Percentiles rank a stretch among this genome's conserved stretches.
Evolutionary conservation across 371 early-diverging fungal species (phyloP).

Genomic region (Actinomucor elegans): DNA sequence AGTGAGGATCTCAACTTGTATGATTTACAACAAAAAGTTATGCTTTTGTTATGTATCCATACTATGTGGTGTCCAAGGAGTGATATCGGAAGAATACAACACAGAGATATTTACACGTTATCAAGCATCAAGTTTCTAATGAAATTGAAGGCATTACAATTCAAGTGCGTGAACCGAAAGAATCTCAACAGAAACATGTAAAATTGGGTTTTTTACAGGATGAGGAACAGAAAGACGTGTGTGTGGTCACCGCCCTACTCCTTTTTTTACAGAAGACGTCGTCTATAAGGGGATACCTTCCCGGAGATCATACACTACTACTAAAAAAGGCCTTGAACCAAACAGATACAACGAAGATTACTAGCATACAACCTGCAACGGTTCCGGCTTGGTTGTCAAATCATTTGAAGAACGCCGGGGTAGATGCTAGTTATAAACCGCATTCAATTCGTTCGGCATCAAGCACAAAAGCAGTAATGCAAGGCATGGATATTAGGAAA

Average conservation of each 20-base stretch:
- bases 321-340: background rate
- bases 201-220: too few relatives aligned
- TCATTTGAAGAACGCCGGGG: background rate
- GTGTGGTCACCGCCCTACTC: conserved; percentile 4
- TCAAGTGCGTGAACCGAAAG: conserved; percentile 8
- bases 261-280: conserved; percentile 5
- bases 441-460: conserved; percentile 9
- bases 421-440: background rate
- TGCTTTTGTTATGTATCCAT: conserved; percentile 5
- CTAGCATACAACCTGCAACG: background rate
- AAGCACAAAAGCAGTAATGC: conserved; percentile 12
- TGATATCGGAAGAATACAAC: conserved; percentile 16
- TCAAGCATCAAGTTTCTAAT: too few relatives aligned
- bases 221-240: conserved; percentile 1
- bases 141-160: too few relatives aligned
- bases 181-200: conserved; percentile 9
- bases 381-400: background rate
- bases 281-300: background rate
- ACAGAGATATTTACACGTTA: conserved; percentile 10
- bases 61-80: conserved; percentile 23
- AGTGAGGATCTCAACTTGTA: background rate
- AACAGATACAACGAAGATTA: background rate
- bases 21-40: conserved; percentile 16
- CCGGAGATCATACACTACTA: background rate
- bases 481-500: too few relatives aligned